Evolutionary conservation across 345 rosid genomes (phyloP), one percentile per base, ranked within the genome.

Genomic region (Citrus maxima): DNA sequence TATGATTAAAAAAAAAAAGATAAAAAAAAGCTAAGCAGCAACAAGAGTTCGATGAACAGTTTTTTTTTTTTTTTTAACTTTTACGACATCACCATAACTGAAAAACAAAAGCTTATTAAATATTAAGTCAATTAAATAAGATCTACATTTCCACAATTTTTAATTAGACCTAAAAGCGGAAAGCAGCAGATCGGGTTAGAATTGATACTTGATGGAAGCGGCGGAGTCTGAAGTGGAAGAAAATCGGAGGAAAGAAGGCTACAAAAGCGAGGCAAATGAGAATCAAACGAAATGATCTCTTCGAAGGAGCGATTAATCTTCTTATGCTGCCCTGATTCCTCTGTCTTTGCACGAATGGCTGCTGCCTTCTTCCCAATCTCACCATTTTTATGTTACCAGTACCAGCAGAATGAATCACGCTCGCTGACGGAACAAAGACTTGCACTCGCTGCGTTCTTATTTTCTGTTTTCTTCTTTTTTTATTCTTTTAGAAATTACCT

Each of bases 151-250:
- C 13, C 42, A 65, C 42, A 65, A 34, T 30, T 22, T 65, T 32
- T 28, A 10, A 19, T 46, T 14, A 19, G 35, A 63, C 62, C 74
- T 25, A 65, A 70, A 66, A 24, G 73, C 46, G 6, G 49, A 51
- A 71, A 64, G 54, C 72, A 76, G 56, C 67, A 54, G 22, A 37
- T 18, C 6, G 9, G 3, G 27, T 71, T 51, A 30, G 27, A 46
- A 69, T 13, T n/a, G 51, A 49, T 65, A 87, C 97, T 82, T 90
- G 92, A 38, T 91, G 92, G 78, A 91, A 79, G 76, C 87, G 86
- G 54, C 93, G 91, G 81, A 96, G 97, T 62, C 89, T 86, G 85
- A 94, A 79, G 83, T 96, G 98, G 90, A 96, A 94, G 87, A 86
- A 88, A 80, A 94, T 60, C 13, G 97, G 99, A 75, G 99, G 99